Evolutionary conservation across 306 rosid species (phyloP), one percentile per base, ranked within the genome.

Genomic region (Cajanus cajan): DNA sequence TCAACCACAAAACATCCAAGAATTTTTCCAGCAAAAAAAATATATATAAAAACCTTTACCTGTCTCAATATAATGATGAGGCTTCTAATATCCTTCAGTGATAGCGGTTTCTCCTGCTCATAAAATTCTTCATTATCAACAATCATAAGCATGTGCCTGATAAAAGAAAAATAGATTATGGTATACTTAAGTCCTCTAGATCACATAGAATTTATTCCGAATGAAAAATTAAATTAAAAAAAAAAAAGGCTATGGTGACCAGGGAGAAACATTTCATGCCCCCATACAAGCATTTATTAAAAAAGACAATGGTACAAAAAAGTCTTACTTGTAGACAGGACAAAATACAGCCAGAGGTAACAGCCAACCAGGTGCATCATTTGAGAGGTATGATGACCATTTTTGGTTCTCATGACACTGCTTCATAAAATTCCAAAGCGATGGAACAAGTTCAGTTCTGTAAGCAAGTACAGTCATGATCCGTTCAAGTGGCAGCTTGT

Each of bases 311-410:
- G 15, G 59, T 33, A 16, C 39, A 54, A 66, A 13, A 55, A 41
- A 22, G n/a, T 62, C 82, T 78, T 89, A 92, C 97, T 90, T 92
- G 89, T 92, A 92, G 77, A 92, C 92, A 2, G 97, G 97, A 81
- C 97, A 92, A 77, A 92, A 92, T 51, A 92, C 97, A 44, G 93
- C 92, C 84, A 92, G 81, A 74, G 97, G 93, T 71, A 92, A 85
- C 33, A 92, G 87, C 96, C 96, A 92, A 79, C 97, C 97, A 83
- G 96, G 96, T 52, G 93, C 86, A 84, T 92, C 96, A 83, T 90
- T 91, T n/a, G 93, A 81, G 36, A 89, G 82, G 83, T 82, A 83
- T 65, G 90, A 80, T 34, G 85, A 76, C 97, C 92, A 89, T 67
- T 89, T 90, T 69, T 90, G 86, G 63, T 90, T 89, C 81, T 89